Base-by-base conservation (phyloP, 1,139 yeast species). In the Arxiozyma telluris region DNA sequence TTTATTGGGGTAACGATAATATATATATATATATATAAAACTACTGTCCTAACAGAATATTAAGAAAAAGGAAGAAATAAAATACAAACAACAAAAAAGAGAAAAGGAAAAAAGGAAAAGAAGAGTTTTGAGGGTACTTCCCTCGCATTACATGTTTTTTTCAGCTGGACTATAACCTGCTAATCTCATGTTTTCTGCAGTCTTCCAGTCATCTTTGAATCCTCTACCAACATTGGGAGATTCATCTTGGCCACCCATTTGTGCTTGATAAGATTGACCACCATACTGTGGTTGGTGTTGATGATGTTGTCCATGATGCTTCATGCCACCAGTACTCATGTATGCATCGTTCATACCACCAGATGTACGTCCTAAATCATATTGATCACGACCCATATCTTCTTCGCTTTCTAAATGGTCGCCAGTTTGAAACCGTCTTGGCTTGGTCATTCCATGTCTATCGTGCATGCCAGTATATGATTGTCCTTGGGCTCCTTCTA, bases 151-250 rank as follows among this genome's bases (percentile, higher is more conserved):
- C 30, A 46, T 22, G 43, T 34, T 21, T 17, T 43, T 46, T 38
- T 41, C 39, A 17, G 12, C 22, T 34, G 12, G 42, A 21, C 15
- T 23, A 12, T 20, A 21, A 18, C 41, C 41, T n/a, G 20, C 23
- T 42, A 34, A 38, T 25, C 9, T 23, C 45, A 42, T 47, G 18
- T 34, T 42, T 39, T 34, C 44, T n/a, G 51, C 38, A 17, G 56
- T 39, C 18, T 57, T 49, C 56, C 59, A 53, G 27, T 54, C 56
- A 25, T 52, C 47, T 20, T 41, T 52, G 34, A 44, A 39, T 17
- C 59, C 59, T 52, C 59, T 55, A 3, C 58, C 58, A 39, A 27
- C 52, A 21, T 4, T 8, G 6, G 41, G 7, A 11, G 25, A 15
- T n/a, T 44, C 21, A 15, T 39, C 41, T 44, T 50, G 39, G 15